phyloP scores from a whole-genome alignment of 148 eudicot genomes.

The Linanthus parryae region DNA sequence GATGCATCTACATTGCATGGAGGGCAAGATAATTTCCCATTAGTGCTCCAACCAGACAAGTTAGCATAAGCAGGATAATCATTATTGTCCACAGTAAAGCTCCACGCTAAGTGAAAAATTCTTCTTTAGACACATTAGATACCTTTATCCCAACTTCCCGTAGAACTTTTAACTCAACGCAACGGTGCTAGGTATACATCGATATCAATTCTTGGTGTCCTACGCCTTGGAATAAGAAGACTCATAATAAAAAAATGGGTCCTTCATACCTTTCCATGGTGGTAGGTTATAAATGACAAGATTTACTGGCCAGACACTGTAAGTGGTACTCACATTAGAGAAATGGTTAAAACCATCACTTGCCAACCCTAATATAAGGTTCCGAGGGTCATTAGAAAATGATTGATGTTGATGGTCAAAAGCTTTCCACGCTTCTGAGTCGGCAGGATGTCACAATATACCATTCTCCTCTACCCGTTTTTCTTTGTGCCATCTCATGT shows the following conservation, averaged over 20 bases:
- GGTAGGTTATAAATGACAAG: not conserved
- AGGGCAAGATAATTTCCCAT: too few relatives aligned
- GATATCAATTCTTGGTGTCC: not conserved
- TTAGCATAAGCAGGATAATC: too few relatives aligned
- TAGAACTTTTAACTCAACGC: too few relatives aligned
- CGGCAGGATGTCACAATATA: constrained; percentile 18
- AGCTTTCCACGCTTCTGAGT: constrained; percentile 14
- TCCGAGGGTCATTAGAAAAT: constrained; percentile 21
- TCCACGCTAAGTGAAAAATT: too few relatives aligned
- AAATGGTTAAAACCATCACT: not conserved
- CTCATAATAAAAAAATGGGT: not conserved
- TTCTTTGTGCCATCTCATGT: constrained; percentile 22
- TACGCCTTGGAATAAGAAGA: not conserved
- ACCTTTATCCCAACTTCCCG: too few relatives aligned
- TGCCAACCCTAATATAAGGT: constrained; percentile 21
- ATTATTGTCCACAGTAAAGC: too few relatives aligned
- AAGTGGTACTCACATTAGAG: not conserved
- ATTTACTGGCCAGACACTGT: not conserved
- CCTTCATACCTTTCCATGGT: not conserved
- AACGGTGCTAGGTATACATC: not conserved
- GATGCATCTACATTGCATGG: too few relatives aligned
- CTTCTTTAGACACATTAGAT: too few relatives aligned
- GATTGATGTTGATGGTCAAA: constrained; percentile 7
- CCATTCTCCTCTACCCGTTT: constrained; percentile 4
- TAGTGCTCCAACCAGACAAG: too few relatives aligned